Evolutionary conservation across 169 alveolate genomes (phyloP), one percentile per base, ranked within the genome.

Genomic region (Eimeria praecox): DNA sequence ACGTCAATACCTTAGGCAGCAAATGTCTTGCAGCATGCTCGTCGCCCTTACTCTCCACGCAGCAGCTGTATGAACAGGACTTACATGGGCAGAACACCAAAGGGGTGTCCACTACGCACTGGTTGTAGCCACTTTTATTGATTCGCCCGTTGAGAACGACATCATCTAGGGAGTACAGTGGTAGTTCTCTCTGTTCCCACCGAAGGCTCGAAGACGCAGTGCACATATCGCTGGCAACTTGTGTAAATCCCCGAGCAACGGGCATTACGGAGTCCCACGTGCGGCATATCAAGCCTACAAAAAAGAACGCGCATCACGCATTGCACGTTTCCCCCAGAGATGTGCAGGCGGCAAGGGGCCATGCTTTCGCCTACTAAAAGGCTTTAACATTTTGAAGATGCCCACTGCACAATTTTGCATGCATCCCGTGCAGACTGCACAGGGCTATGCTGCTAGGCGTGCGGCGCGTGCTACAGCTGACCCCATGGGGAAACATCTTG

Each of bases 1-100:
- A 20, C 14, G 62, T 20, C 78, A 40, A 59, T 33, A 59, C 56
- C 5, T 16, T 24, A 54, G 56, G 30, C n/a, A 10, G 10, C 3
- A 5, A 44, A 12, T n/a, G 66, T 42, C 89, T 27, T 27, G 44
- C 88, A 80, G 89, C 44, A n/a, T 30, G 44, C n/a, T 30, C 12
- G 46, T 2, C n/a, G 49, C 10, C 83, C 40, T 33, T 33, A 20
- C 3, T 30, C 42, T 66, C 78, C 14, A 5, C 24, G 78, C 78
- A 33, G 16, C 46, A 5, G 78, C 24, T 66, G 46, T 16, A 66
- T 5, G 78, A 66, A 33, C 78, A n/a, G 78, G 92, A 16, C 62
- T 64, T 87, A 87, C 94, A 54, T 40, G 94, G 94, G 71, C 94
- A 87, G n/a, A 87, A 87, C 52, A 87, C 94, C 35, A 62, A 62